Evolutionary conservation across 1,284 basidiomycete genomes (phyloP), one percentile per base, ranked within the genome.

Genomic region (Golubevia sp.): DNA sequence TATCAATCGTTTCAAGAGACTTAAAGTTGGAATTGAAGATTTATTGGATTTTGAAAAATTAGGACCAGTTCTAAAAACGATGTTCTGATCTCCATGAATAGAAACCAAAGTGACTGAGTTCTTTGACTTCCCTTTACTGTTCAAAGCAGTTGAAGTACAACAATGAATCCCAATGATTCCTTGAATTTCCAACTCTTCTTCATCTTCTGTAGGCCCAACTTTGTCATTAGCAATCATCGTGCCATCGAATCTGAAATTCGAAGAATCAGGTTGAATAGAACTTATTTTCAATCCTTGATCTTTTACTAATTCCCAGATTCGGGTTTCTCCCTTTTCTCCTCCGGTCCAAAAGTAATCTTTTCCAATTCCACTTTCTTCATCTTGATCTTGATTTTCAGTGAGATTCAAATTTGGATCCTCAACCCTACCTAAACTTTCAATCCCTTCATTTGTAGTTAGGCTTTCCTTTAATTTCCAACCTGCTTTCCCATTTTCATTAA

Each of bases 1-100:
- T 67, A 99, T 90, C 66, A 99, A 85, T 24, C 3, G 3, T 5
- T n/a, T 53, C 50, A 13, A 20, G 6, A 8, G 21, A 54, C 21
- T 51, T 27, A 1, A 2, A 24, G 8, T 26, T 21, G 2, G 1
- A 20, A 13, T 34, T 30, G 4, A 24, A 4, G n/a, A 27, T 18
- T 5, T 6, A 24, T 15, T 38, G n/a, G n/a, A n/a, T 51, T 25
- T 13, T n/a, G 25, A 58, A 11, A 70, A 50, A 7, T 57, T 59
- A 3, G 69, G 30, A 34, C 30, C 30, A 34, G 4, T 34, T 34
- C 30, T 90, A 84, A 94, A 93, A 55, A 95, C 88, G 71, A 99
- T 92, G 75, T 97, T 98, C 86, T 98, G 96, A 84, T 99, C 96
- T 26, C 93, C 94, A 80, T 97, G 94, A 6, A 96, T 87, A 3